Evolutionary conservation across 1,284 basidiomycete species (phyloP).

Genomic region (Melampsora americana): DNA sequence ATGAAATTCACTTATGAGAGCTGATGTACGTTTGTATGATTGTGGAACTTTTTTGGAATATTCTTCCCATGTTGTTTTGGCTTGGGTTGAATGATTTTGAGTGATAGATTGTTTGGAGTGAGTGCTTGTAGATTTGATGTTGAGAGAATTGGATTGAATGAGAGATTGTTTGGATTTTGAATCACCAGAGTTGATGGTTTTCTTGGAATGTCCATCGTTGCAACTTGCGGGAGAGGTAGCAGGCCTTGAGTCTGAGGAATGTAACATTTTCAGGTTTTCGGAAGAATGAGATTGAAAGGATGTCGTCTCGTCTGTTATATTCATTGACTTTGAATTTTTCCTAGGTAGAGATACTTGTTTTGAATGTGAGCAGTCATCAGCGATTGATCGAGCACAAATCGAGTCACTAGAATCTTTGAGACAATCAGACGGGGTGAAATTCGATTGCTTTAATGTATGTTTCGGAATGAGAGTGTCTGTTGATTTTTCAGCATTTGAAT

Average conservation of each 20-base stretch:
- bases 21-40: conserved; percentile 47
- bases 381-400: too few relatives aligned
- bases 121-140: too few relatives aligned
- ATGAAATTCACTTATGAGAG: conserved; percentile 50
- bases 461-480: too few relatives aligned
- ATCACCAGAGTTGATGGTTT: not conserved
- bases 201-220: not conserved
- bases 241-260: not conserved
- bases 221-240: not conserved
- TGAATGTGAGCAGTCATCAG: too few relatives aligned
- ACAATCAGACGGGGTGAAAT: too few relatives aligned
- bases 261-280: not conserved
- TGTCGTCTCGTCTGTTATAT: too few relatives aligned
- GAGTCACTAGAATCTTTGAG: too few relatives aligned
- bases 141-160: not conserved
- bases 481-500: too few relatives aligned
- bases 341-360: too few relatives aligned
- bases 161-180: not conserved
- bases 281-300: not conserved
- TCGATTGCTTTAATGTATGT: too few relatives aligned
- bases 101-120: too few relatives aligned
- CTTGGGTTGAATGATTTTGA: not conserved
- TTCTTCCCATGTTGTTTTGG: not conserved
- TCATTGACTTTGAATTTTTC: too few relatives aligned
- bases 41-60: conserved; percentile 13